phyloP scores from a whole-genome alignment of 1,284 basidiomycete species.

The Afroboletus lepidellus region DNA sequence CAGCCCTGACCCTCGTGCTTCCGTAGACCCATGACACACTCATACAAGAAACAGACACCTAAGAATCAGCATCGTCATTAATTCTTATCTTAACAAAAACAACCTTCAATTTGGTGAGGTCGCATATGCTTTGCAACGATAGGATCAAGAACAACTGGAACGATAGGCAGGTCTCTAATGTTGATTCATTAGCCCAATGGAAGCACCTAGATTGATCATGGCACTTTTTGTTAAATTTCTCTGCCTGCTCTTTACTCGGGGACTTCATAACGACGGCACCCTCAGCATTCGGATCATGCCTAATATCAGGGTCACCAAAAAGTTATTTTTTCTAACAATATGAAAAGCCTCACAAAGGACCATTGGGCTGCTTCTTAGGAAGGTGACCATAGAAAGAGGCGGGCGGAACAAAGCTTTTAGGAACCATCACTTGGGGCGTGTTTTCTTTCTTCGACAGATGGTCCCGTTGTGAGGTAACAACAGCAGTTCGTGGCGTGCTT shows the following conservation, averaged over 20 bases:
- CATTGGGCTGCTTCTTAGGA: conserved; percentile 45
- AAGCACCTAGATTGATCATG: not conserved
- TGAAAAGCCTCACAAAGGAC: conserved; percentile 50
- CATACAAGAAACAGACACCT: conserved; percentile 91
- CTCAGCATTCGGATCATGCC: conserved; percentile 72
- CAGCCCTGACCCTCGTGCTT: conserved; percentile 89
- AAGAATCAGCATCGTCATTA: conserved; percentile 5
- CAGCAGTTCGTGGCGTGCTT: not conserved
- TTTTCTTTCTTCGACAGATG: conserved; percentile 29
- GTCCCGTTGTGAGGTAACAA: conserved; percentile 4
- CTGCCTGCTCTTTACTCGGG: conserved; percentile 69
- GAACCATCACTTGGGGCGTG: conserved; percentile 7
- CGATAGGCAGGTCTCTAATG: conserved; percentile 54
- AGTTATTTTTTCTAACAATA: not conserved
- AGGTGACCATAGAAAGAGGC: conserved; percentile 56
- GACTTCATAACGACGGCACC: conserved; percentile 87
- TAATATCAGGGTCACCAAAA: conserved; percentile 21
- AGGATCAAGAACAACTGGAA: conserved; percentile 95
- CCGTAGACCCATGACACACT: conserved; percentile 92
- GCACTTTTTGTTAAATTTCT: conserved; percentile 74
- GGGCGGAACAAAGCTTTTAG: conserved; percentile 52
- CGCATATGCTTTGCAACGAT: conserved; percentile 76
- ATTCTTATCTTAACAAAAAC: not conserved
- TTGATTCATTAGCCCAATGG: conserved; percentile 10
- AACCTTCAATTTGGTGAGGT: conserved; percentile 90